Percentiles rank a stretch among this genome's conserved stretches.
Evolutionary conservation across 2,329 filamentous ascomycete genomes (phyloP).

Genomic region (Ceratocystiopsis minuta): DNA sequence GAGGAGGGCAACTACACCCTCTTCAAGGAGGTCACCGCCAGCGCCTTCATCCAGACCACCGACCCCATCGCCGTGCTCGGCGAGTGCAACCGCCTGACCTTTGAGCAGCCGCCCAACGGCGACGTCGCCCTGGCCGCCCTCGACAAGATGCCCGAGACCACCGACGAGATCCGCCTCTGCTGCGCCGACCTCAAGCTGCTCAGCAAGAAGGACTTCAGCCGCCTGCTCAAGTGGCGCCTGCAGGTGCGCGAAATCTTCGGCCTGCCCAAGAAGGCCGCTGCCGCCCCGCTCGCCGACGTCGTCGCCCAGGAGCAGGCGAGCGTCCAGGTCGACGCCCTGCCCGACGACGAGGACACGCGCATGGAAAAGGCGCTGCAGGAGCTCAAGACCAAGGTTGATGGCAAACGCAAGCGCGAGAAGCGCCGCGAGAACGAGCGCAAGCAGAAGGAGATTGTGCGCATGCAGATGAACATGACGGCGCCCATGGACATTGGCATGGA

Average conservation of each 20-base stretch:
- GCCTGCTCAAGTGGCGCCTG: slow-evolving; percentile 74
- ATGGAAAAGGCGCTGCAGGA: slow-evolving; percentile 76
- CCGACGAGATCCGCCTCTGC: slow-evolving; percentile 58
- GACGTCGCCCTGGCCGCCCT: slow-evolving; percentile 78
- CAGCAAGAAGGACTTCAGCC: slow-evolving; percentile 86
- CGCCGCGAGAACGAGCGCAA: slow-evolving; percentile 85
- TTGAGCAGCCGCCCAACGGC: slow-evolving; percentile 60
- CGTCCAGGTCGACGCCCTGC: slow-evolving; percentile 67
- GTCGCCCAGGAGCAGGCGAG: slow-evolving; percentile 49
- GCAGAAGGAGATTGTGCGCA: slow-evolving; percentile 81
- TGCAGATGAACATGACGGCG: slow-evolving; percentile 94
- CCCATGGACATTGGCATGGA: slow-evolving; percentile 94
- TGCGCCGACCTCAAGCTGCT: slow-evolving; percentile 78
- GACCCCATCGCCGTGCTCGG: slow-evolving; percentile 90
- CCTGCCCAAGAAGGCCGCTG: slow-evolving; percentile 48
- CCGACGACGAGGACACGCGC: slow-evolving; percentile 62
- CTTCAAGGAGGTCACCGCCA: slow-evolving; percentile 75
- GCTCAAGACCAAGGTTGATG: slow-evolving; percentile 59
- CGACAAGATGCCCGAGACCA: slow-evolving; percentile 73
- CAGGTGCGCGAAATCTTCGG: slow-evolving; percentile 84
- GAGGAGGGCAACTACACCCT: slow-evolving; percentile 90
- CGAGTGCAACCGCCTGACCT: slow-evolving; percentile 65
- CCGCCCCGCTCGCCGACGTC: slow-evolving; percentile 38
- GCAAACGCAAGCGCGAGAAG: slow-evolving; percentile 66
- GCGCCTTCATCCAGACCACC: slow-evolving; percentile 81